Evolutionary conservation across 371 early-diverging fungal genomes (phyloP), one percentile per base, ranked within the genome.

Genomic region (Mortierella sp.): DNA sequence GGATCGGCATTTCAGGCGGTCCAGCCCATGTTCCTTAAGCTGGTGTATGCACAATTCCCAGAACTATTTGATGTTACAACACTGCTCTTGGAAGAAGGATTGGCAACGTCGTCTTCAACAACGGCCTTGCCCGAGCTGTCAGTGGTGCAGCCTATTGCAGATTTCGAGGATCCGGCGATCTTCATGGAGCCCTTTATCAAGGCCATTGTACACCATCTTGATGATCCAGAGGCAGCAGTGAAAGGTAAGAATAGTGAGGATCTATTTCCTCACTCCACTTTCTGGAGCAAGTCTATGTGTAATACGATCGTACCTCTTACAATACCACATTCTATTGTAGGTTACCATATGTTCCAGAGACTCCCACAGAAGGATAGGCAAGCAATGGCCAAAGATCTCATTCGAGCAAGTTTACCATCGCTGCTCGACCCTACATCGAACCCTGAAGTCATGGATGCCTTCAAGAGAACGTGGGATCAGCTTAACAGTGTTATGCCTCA

Each of bases 51-150:
- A 19, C 77, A 76, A 51, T 76, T 76, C 37, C 77, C 77, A 27
- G 77, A 76, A 45, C 53, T 76, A 3, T 76, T 76, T 58, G 77
- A 76, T 50, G 70, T 76, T 25, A 60, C 77, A 21, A 76, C 77
- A 13, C 45, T 76, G 9, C 55, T 76, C 19, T 37, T 76, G 54
- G 77, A 76, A 39, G 77, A 76, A 47, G 70, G 60, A 2, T 19
- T 60, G 21, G 29, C 54, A 7, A 52, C 51, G 3, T 48, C 61
- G 14, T 50, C 51, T 8, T 29, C 63, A 17, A 27, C 63, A 17
- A 27, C 25, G 14, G 19, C 31, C 4, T 22, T 29, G 0, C 10
- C 58, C 17, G n/a, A 25, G 19, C n/a, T 10, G 10, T 34, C 34
- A 34, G 34, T 34, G 7, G 34, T 34, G 4, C 34, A 34, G 34